Evolutionary conservation across 306 rosid genomes (phyloP), one percentile per base, ranked within the genome.

Genomic region (Styphnolobium japonicum): DNA sequence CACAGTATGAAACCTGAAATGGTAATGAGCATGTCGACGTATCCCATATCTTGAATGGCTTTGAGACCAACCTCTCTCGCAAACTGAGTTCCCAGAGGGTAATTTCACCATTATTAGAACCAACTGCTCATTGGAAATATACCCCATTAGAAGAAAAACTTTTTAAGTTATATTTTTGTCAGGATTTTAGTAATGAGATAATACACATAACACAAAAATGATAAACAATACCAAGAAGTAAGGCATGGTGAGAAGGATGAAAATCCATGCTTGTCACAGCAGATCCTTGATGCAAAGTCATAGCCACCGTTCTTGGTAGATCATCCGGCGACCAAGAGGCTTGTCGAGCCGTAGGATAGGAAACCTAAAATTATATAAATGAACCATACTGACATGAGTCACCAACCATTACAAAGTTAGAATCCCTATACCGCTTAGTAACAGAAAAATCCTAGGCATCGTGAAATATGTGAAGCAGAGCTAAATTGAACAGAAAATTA

Each of bases 191-290:
- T 67, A 63, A 73, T 34, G 25, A 67, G 49, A 78, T 29, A 72
- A 25, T 71, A 27, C 29, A 61, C 75, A 64, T 68, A 61, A 66
- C 21, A 31, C 34, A 58, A 34, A 22, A 58, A 69, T 82, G 78
- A 73, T 52, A 65, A 56, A 49, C 53, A 71, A 65, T 84, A 91
- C 98, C 98, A 78, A 93, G 91, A 78, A 93, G 92, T 83, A 93
- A 83, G 40, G 89, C 81, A n/a, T 83, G 91, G 65, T 82, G 91
- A 45, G 87, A 80, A 79, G 95, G 98, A 82, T 91, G 97, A 86
- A 93, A 93, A 75, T 93, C 98, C 97, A 91, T 86, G 97, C 98
- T 93, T 70, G 88, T 87, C 45, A 91, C 89, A 21, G 85, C 51
- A 27, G 97, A 86, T 36, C 98, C 98, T 88, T 91, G 98, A 83